These are phyloP conservation scores for Cladosporium velox DNA, from an alignment of 2,329 filamentous ascomycete species.

Conservation along the genomic window DNA sequence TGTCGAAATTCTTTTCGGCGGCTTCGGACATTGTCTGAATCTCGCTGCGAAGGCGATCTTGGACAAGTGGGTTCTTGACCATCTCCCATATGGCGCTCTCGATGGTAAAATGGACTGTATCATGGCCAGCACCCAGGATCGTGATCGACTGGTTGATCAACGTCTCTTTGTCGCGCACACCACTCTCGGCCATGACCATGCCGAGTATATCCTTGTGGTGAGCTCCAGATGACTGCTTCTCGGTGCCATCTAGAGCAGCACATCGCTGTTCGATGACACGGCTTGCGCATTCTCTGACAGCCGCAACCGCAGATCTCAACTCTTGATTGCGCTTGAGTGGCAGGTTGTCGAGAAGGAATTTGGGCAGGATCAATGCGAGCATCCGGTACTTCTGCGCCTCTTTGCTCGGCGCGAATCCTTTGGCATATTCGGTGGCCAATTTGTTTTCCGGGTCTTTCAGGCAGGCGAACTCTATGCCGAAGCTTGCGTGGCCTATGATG, in stretches of 20 bases:
- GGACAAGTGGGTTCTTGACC: too few species aligned
- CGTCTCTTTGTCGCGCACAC: too few species aligned
- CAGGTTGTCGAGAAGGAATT: conserved; percentile 42
- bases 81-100: too few species aligned
- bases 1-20: too few species aligned
- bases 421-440: conserved; percentile 50
- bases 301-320: conserved; percentile 6
- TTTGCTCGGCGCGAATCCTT: conserved; percentile 3
- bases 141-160: too few species aligned
- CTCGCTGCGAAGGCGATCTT: too few species aligned
- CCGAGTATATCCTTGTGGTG: too few species aligned
- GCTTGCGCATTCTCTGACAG: conserved; percentile 1
- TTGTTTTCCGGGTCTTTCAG: conserved; percentile 48
- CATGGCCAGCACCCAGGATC: too few species aligned
- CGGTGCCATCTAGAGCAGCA: conserved; percentile 44
- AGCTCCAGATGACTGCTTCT: conserved; percentile 25
- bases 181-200: too few species aligned
- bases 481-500: conserved; percentile 60
- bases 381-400: conserved; percentile 8
- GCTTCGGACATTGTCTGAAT: too few species aligned
- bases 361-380: conserved; percentile 13
- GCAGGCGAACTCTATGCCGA: conserved; percentile 59
- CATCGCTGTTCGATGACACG: conserved; percentile 31
- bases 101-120: too few species aligned
- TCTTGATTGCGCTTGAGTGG: conserved; percentile 50